Conservation (phyloP, 805 yeast genomes). For the Candida dajiaensis region DNA sequence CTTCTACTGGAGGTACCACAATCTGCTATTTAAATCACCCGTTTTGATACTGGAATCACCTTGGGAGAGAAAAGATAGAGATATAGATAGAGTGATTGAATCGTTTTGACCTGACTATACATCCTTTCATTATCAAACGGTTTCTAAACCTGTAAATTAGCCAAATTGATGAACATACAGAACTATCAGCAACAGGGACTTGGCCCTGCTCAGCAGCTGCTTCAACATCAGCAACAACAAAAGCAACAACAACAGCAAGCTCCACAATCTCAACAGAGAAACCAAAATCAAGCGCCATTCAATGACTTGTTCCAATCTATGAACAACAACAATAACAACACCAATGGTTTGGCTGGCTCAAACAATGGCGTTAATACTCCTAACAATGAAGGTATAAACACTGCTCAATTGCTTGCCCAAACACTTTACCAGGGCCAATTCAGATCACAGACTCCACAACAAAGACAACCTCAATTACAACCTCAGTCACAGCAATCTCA, state of each 20-base stretch:
- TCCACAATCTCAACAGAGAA: constrained; percentile 14
- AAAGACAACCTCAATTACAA: constrained; percentile 23
- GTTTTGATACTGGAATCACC: neutral
- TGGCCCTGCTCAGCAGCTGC: constrained; percentile 22
- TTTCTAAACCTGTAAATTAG: neutral
- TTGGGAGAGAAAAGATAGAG: neutral
- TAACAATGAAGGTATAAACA: constrained; percentile 22
- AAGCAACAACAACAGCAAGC: constrained; percentile 11
- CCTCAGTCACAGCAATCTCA: constrained; percentile 21
- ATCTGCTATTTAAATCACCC: neutral
- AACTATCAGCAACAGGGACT: constrained; percentile 20
- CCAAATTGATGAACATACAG: constrained; percentile 17
- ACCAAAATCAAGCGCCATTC: constrained; percentile 16
- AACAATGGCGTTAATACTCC: neutral
- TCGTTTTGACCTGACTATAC: neutral
- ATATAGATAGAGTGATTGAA: too few species aligned
- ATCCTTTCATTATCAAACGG: neutral
- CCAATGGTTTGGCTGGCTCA: constrained; percentile 2
- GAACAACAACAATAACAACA: constrained; percentile 17
- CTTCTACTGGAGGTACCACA: neutral
- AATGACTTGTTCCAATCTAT: constrained; percentile 19
- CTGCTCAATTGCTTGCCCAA: constrained; percentile 34
- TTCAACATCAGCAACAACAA: constrained; percentile 21
- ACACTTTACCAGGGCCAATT: constrained; percentile 35
- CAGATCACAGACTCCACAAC: constrained; percentile 28